These are phyloP conservation scores for Solanum chacoense DNA, from an alignment of 305 asterid genomes.

Conservation along the genomic window DNA sequence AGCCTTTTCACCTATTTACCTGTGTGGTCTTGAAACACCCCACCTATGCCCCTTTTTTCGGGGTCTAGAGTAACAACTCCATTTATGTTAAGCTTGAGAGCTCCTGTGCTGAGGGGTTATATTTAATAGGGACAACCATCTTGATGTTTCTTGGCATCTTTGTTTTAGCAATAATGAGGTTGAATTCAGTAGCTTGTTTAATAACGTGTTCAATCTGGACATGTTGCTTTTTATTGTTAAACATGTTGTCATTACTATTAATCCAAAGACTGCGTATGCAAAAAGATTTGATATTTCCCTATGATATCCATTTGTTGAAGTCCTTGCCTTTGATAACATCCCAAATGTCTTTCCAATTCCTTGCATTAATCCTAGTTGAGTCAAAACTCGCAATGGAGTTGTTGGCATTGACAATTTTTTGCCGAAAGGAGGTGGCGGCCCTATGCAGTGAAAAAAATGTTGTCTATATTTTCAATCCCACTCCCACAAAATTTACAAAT, in stretches of 20 bases:
- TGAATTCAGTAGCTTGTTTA: neutral
- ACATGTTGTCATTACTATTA: neutral
- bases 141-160: neutral
- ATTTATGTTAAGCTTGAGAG: neutral
- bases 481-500: neutral
- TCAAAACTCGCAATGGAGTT: neutral
- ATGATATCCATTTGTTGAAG: neutral
- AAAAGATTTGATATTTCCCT: neutral
- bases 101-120: neutral
- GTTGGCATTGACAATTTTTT: neutral
- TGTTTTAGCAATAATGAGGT: neutral
- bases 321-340: neutral
- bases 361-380: neutral
- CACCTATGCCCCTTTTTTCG: neutral
- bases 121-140: neutral
- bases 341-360: neutral
- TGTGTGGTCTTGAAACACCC: neutral
- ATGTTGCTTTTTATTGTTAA: neutral
- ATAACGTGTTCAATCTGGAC: neutral
- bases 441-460: neutral
- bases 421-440: neutral
- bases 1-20: neutral
- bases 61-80: neutral
- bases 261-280: neutral
- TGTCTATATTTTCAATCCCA: neutral